Evolutionary conservation across 2,329 filamentous ascomycete species (phyloP).

Genomic region (Colletotrichum cereale): DNA sequence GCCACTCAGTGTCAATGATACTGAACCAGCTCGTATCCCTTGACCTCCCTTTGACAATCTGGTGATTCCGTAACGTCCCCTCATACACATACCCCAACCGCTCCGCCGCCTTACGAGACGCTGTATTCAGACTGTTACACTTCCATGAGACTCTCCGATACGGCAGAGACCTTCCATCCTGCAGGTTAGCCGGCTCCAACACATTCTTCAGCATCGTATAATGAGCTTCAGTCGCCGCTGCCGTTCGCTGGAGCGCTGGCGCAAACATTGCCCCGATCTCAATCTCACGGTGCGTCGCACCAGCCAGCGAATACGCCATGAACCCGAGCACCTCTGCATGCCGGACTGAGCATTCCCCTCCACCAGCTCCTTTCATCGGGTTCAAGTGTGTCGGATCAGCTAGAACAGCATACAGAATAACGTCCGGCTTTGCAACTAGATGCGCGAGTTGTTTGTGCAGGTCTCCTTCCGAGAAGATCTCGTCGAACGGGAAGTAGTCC

Average conservation of each 20-base stretch:
- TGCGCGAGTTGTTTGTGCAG: background rate
- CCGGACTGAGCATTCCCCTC: background rate
- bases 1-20: background rate
- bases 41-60: background rate
- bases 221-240: background rate
- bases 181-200: background rate
- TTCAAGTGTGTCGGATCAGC: background rate
- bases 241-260: background rate
- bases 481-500: conserved; percentile 2
- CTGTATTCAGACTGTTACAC: background rate
- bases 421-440: background rate
- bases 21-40: conserved; percentile 4
- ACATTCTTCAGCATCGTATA: background rate
- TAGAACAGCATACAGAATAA: background rate
- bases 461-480: background rate
- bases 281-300: background rate
- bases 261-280: background rate
- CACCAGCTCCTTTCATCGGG: background rate
- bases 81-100: background rate
- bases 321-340: background rate
- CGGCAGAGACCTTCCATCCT: background rate
- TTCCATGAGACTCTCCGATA: conserved; percentile 7
- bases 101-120: background rate
- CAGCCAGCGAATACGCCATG: background rate
- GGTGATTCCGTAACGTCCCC: background rate